Base-by-base conservation (phyloP, 495 filamentous ascomycete genomes). In the Cenococcum geophilum region DNA sequence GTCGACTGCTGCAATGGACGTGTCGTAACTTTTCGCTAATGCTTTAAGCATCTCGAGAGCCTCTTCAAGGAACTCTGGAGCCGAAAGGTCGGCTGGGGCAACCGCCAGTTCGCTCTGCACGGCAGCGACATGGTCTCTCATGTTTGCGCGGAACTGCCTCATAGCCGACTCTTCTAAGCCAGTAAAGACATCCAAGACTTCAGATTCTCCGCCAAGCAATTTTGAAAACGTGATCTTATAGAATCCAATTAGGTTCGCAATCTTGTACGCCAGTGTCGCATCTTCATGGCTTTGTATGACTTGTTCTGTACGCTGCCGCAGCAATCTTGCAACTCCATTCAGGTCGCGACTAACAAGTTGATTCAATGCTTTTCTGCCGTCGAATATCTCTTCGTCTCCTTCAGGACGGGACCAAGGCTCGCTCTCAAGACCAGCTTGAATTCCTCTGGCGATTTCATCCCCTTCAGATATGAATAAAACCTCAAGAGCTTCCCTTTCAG, bases 211-310 rank as follows among this genome's bases (percentile, higher is more conserved):
- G 22, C 89, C 88, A 0, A 97, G 76, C 1, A 99, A 75, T 68
- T 84, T 89, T 9, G 83, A 78, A 65, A 97, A 96, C 0, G 89
- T 97, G 42, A 80, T 78, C 52, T 82, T 85, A 75, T 99, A 99
- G 75, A 97, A 99, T 51, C 82, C 81, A 35, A 97, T 80, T 1
- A 97, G 75, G 61, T 95, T 96, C 18, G 89, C 85, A 40, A 96
- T 85, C 68, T 89, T 90, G 78, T 95, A 99, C 54, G 89, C 86
- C 48, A 92, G 77, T 23, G 92, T 87, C 0, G 89, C 84, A 57
- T 96, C 91, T 60, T 97, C 93, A 68, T 96, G 90, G 55, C 86
- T 89, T 66, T 95, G 89, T 36, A 97, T 88, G 32, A 95, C 88
- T 62, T 96, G 88, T 74, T 96, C 91, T 56, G 92, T 84, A 14